phyloP scores from a whole-genome alignment of 106 monocot genomes.

The Hemerocallis citrina region DNA sequence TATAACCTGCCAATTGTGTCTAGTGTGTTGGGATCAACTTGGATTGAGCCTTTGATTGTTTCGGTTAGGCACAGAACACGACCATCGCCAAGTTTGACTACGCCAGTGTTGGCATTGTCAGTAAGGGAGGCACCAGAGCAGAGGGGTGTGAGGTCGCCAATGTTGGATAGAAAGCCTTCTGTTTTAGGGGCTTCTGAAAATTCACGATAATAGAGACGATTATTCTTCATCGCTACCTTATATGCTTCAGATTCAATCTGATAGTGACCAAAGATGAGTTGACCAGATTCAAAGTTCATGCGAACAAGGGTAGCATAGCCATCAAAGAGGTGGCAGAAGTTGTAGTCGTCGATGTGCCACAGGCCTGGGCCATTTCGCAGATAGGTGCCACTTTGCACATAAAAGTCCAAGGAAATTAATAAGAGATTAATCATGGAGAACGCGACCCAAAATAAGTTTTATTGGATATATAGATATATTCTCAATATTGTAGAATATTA shows the following conservation, averaged over 20 bases:
- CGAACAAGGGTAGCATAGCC: conserved; percentile 89
- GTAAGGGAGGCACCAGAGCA: conserved; percentile 87
- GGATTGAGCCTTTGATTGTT: conserved; percentile 80
- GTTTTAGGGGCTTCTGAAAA: conserved; percentile 77
- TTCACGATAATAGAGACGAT: conserved; percentile 77
- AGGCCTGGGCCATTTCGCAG: conserved; percentile 84
- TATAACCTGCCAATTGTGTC: conserved; percentile 77
- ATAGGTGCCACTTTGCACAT: conserved; percentile 84
- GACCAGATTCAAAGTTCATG: conserved; percentile 54
- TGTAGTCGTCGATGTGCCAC: conserved; percentile 81
- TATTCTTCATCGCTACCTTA: conserved; percentile 55
- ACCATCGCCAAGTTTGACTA: conserved; percentile 78
- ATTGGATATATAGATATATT: too few species aligned
- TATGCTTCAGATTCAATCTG: conserved; percentile 95
- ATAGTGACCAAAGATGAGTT: conserved; percentile 48
- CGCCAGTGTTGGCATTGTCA: conserved; percentile 97
- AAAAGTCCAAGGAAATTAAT: too few species aligned
- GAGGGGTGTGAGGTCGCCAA: conserved; percentile 64
- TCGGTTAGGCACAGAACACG: conserved; percentile 93
- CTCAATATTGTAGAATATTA: too few species aligned
- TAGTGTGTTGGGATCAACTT: conserved; percentile 65
- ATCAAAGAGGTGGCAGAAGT: conserved; percentile 92
- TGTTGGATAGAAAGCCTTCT: conserved; percentile 39
- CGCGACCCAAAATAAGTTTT: too few species aligned
- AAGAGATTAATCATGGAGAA: too few species aligned